Evolutionary conservation across 495 filamentous ascomycete species (phyloP).

Genomic region (Hypomontagnella monticulosa): DNA sequence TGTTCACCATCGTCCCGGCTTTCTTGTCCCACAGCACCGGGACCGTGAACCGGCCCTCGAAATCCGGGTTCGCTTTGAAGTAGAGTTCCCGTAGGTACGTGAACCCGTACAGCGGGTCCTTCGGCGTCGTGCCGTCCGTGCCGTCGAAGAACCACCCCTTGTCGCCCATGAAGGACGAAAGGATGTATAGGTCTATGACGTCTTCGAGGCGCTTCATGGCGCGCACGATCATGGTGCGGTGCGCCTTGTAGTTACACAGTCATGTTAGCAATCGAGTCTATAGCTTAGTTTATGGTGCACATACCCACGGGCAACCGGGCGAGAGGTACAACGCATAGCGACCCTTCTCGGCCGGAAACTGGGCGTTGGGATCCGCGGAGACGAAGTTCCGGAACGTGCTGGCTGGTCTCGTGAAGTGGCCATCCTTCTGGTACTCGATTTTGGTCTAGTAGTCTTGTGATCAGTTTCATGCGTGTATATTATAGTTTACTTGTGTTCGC

Average conservation of each 20-base stretch:
- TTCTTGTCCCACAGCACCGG: conserved; percentile 79
- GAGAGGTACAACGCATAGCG: conserved; percentile 77
- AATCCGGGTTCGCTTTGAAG: conserved; percentile 68
- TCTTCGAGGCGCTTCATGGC: conserved; percentile 71
- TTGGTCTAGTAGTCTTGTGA: conserved; percentile 20
- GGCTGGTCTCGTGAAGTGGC: conserved; percentile 60
- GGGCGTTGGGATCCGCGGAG: conserved; percentile 57
- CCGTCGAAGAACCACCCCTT: conserved; percentile 77
- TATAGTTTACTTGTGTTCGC: background rate
- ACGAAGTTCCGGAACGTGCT: conserved; percentile 61
- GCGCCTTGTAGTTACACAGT: conserved; percentile 53
- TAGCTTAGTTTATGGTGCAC: conserved; percentile 7
- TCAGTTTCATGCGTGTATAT: conserved; percentile 12
- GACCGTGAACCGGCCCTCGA: conserved; percentile 73
- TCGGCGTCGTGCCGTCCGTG: conserved; percentile 58
- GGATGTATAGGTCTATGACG: conserved; percentile 66
- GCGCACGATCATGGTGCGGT: conserved; percentile 71
- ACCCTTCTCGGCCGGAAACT: conserved; percentile 71
- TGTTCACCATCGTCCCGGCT: conserved; percentile 72
- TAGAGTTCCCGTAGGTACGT: conserved; percentile 72
- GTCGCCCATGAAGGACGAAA: conserved; percentile 61
- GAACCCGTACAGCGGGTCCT: conserved; percentile 71
- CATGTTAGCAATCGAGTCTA: conserved; percentile 6
- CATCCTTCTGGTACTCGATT: conserved; percentile 52
- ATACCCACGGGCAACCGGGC: conserved; percentile 72